A percentile compares a stretch with the other conserved stretches of the same genome.
Evolutionary conservation across 2,329 filamentous ascomycete species (phyloP).

Genomic region (Ceratocystis colombiana): DNA sequence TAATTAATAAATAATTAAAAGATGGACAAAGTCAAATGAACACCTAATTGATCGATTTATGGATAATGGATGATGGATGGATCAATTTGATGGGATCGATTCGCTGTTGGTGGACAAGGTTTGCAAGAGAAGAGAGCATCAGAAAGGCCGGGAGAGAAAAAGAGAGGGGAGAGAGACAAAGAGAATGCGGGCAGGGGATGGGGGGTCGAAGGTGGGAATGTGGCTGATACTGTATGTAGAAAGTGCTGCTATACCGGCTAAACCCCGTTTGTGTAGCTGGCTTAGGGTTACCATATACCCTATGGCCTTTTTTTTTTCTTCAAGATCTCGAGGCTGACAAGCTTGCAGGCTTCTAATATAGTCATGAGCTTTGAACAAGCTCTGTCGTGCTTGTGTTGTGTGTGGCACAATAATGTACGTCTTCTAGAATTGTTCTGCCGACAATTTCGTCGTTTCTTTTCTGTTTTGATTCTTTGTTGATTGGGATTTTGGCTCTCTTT

Average conservation of each 20-base stretch:
- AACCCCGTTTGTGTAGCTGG: too few species aligned
- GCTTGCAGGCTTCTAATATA: neutral
- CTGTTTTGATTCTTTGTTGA: neutral
- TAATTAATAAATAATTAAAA: neutral
- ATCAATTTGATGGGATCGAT: too few species aligned
- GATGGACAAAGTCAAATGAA: neutral
- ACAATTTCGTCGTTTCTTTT: neutral
- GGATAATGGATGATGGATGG: too few species aligned
- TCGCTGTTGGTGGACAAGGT: too few species aligned
- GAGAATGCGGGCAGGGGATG: neutral
- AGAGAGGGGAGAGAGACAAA: neutral
- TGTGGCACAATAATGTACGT: neutral
- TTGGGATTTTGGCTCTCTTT: neutral
- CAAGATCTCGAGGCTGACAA: neutral
- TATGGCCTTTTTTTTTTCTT: neutral
- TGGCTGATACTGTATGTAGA: too few species aligned
- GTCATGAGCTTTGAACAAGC: too few species aligned
- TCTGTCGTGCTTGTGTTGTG: neutral
- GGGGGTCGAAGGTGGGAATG: neutral
- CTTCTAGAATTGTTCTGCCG: neutral
- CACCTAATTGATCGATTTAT: too few species aligned
- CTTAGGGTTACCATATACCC: too few species aligned
- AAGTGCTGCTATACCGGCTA: too few species aligned
- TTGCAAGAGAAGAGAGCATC: too few species aligned
- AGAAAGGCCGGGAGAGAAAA: neutral